phyloP scores from a whole-genome alignment of 345 rosid genomes.

The Eucalyptus camaldulensis region DNA sequence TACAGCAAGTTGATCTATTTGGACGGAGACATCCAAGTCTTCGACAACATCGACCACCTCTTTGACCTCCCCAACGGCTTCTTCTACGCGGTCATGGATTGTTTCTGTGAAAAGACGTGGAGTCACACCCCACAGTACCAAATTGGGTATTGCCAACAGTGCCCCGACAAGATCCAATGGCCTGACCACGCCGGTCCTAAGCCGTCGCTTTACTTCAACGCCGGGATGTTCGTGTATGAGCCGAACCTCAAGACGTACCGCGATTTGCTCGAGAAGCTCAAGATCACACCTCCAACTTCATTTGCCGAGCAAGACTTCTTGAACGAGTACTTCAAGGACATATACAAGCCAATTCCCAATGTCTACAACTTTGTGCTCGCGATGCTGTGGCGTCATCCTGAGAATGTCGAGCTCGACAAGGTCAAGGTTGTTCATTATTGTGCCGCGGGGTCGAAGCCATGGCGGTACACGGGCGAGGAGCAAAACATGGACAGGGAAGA shows the following conservation, averaged over 20 bases:
- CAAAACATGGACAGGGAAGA: constrained; percentile 40
- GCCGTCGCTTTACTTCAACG: constrained; percentile 35
- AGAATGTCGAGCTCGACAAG: constrained; percentile 15
- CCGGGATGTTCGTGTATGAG: constrained; percentile 30
- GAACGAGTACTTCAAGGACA: constrained; percentile 29
- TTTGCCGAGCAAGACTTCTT: constrained; percentile 52
- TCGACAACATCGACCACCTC: constrained; percentile 23
- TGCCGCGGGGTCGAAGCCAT: constrained; percentile 48
- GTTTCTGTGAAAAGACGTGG: constrained; percentile 40
- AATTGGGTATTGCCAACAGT: constrained; percentile 43
- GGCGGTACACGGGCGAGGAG: constrained; percentile 45
- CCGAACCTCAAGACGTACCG: constrained; percentile 15
- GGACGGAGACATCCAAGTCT: constrained; percentile 30
- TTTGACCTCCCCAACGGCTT: constrained; percentile 10
- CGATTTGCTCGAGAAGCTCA: constrained; percentile 10
- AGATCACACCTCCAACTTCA: constrained; percentile 22
- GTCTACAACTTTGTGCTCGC: constrained; percentile 35
- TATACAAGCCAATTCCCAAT: constrained; percentile 17
- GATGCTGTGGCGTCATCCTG: constrained; percentile 49
- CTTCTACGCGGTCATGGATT: constrained; percentile 38
- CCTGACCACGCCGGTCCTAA: background rate
- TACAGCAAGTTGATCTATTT: constrained; percentile 21
- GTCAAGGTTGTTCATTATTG: constrained; percentile 41
- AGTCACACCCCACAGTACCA: constrained; percentile 12
- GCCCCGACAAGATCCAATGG: constrained; percentile 5